Evolutionary conservation across 2,329 filamentous ascomycete species (phyloP), one percentile per base, ranked within the genome.

Genomic region (Ceratocystis papillata): DNA sequence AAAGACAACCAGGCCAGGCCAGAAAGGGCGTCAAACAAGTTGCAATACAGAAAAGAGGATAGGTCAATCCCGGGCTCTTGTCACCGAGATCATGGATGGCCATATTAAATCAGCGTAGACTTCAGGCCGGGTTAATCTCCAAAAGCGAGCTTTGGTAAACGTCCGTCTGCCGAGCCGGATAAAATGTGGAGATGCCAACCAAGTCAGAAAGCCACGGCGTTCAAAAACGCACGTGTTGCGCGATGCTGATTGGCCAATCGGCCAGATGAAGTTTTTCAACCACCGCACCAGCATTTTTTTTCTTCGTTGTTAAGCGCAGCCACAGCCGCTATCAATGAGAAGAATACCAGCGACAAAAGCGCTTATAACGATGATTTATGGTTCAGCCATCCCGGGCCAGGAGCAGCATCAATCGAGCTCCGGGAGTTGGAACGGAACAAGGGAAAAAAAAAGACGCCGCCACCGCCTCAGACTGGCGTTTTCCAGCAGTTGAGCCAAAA

Each of bases 201-300:
- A n/a, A n/a, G 28, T 25, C 25, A 25, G 12, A 25, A 33, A 59
- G 30, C 28, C 30, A 22, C 30, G 33, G 55, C 55, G 55, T 59
- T 59, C 10, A 30, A 59, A 59, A 59, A 59, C 55, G 55, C 55
- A 59, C 55, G 17, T 30, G 15, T 8, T 59, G 8, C 28, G 17
- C 20, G 55, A 37, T 20, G 12, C 15, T 37, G 12, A 59, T 59
- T 59, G 55, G 55, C 33, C 55, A 59, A 30, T 59, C 30, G 55
- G 55, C 55, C 55, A n/a, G 55, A 59, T 30, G 25, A 59, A 20
- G 30, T 59, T 59, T 59, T 59, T 59, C 55, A 59, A 59, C 28
- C 55, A 59, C 48, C 8, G 48, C 28, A 59, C 25, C 55, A 20
- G 28, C 30, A 59, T 33, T 59, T 37, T n/a, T 20, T 20, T 48